Conservation (phyloP, 345 rosid species). For the Salix caprea region DNA sequence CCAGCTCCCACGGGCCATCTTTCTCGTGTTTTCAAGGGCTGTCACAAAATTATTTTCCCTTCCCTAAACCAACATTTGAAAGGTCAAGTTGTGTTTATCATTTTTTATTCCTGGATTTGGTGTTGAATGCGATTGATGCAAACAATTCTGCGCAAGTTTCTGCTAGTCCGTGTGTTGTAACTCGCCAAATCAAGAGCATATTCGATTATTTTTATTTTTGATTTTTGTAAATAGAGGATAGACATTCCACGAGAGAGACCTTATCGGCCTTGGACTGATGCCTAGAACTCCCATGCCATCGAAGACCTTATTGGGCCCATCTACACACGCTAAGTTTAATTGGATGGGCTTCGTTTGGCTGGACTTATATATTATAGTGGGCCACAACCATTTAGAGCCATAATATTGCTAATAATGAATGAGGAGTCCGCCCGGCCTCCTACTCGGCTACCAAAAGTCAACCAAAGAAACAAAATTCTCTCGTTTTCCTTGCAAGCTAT, state of each 20-base stretch:
- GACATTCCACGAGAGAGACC: neutral
- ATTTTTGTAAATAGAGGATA: too few species aligned
- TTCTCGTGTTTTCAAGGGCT: constrained; percentile 3
- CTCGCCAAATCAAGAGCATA: too few species aligned
- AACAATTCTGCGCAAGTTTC: too few species aligned
- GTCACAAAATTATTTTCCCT: neutral
- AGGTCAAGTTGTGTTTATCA: too few species aligned
- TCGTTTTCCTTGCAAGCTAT: neutral
- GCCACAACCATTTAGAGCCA: too few species aligned
- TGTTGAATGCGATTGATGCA: too few species aligned
- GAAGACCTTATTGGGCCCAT: neutral
- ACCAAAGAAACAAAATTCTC: neutral
- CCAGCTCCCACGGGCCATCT: constrained; percentile 1
- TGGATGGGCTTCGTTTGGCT: neutral
- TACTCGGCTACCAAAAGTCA: neutral
- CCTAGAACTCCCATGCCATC: neutral
- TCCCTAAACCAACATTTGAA: too few species aligned
- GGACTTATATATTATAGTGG: neutral
- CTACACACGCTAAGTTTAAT: neutral
- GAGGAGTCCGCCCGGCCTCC: too few species aligned
- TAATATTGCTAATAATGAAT: too few species aligned
- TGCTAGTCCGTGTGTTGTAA: too few species aligned
- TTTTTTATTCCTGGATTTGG: too few species aligned
- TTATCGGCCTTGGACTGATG: neutral
- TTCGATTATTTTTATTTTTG: too few species aligned